Evolutionary conservation across 306 rosid species (phyloP).

Genomic region (Alnus glutinosa): DNA sequence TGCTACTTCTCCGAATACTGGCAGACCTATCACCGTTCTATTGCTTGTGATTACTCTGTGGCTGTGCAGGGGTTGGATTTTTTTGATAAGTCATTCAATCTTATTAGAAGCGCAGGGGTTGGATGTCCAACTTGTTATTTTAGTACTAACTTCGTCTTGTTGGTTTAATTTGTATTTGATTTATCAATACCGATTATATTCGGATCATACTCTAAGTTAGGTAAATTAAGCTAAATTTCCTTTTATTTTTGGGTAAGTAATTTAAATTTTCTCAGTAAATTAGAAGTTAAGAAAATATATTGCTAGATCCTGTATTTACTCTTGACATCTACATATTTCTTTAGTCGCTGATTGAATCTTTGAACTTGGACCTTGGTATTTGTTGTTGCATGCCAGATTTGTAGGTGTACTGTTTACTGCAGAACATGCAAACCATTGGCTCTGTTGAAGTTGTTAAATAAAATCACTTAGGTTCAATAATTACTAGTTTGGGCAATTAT

Average conservation of each 20-base stretch:
- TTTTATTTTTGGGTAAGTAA: no score
- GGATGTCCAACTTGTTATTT: neutral
- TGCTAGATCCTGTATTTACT: neutral
- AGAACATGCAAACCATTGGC: no score
- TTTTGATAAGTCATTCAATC: no score
- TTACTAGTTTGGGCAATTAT: no score
- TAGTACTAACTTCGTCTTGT: neutral
- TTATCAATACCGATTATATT: no score
- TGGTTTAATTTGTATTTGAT: neutral
- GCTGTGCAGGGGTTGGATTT: neutral
- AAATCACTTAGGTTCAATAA: no score
- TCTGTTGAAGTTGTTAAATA: no score
- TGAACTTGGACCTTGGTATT: neutral
- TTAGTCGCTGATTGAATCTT: neutral
- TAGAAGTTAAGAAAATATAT: neutral
- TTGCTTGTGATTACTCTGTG: neutral
- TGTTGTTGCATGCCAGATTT: neutral
- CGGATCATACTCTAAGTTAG: no score
- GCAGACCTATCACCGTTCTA: neutral
- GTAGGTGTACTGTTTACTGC: no score
- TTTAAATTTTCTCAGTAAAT: neutral
- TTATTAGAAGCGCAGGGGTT: neutral
- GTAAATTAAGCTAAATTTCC: no score
- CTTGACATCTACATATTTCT: neutral
- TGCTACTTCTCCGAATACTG: conserved; percentile 1